Evolutionary conservation across 768 basidiomycete species (phyloP), one percentile per base, ranked within the genome.

Genomic region (Lactarius sp.): DNA sequence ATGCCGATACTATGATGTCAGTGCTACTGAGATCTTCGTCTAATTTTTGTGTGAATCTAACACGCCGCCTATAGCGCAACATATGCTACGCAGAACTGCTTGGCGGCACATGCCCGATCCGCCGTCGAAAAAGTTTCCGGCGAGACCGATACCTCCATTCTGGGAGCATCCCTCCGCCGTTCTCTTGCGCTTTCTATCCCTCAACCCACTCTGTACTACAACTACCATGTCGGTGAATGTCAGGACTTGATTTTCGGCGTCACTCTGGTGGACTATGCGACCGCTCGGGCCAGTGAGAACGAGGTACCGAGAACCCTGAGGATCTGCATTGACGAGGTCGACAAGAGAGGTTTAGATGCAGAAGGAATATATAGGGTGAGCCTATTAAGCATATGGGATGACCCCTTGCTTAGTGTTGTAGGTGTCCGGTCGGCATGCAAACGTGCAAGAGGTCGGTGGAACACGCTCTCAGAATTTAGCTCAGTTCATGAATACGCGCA

Each of bases 231-330:
- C 31, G 94, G 94, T 31, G 85, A 86, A 71, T 97, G 94, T 71
- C 83, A 82, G 57, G 93, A 95, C 73, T 75, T 97, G 31, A 90
- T 95, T 39, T 97, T 96, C 71, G 94, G 94, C 27, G 85, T 95
- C 67, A 87, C 84, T 68, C 76, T 97, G 61, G 86, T 88, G 46
- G 94, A 95, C 71, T 96, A 97, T 70, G 91, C 94, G 16, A 92
- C 88, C 44, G 81, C 90, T 9, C 84, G 92, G 66, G 83, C 83
- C 49, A 76, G 75, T 18, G 92, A 94, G 65, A 84, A 84, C 12
- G 84, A 87, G 9, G 78, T 90, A 37, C 94, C 94, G 0, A 89
- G 85, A 73, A 89, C 95, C 56, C 77, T 96, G 14, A 79, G 79
- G 61, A 83, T 93, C 44, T 94, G 92, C 73, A 85, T 94, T 56